Evolutionary conservation across 75 land plant genomes (phyloP), one percentile per base, ranked within the genome.

Genomic region (Picea sitchensis): DNA sequence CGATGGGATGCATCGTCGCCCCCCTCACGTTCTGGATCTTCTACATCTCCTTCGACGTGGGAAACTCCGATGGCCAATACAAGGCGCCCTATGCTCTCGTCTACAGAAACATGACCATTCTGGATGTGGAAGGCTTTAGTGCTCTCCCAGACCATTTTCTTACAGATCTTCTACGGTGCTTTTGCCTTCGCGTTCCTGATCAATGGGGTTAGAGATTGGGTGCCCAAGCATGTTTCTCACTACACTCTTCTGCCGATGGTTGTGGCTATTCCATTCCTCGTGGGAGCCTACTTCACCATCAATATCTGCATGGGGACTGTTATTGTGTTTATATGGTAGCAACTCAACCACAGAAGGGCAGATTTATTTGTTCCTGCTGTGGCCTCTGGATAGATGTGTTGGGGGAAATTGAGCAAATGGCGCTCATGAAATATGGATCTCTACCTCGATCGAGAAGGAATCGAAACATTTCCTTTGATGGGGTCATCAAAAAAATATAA

Each of bases 361-460:
- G 85, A 84, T 44, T 62, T 83, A 4, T 79, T 83, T 60, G 87
- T 63, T 47, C 87, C 92, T 2, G 92, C 92, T 0, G 89, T 92
- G 30, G 94, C 94, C 13, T 92, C 94, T 14, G 94, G 94, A 5
- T 83, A 90, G 81, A 92, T 92, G 9, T 92, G 94, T 82, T 92
- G 94, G 0, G 75, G n/a, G n/a, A n/a, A n/a, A n/a, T n/a, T n/a
- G n/a, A n/a, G n/a, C n/a, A n/a, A n/a, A n/a, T n/a, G n/a, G n/a
- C n/a, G n/a, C n/a, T n/a, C n/a, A n/a, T n/a, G n/a, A n/a, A n/a
- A n/a, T n/a, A n/a, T n/a, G n/a, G n/a, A n/a, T n/a, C n/a, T n/a
- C n/a, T n/a, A n/a, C n/a, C n/a, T n/a, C n/a, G n/a, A n/a, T n/a
- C n/a, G n/a, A n/a, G n/a, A n/a, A n/a, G n/a, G n/a, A n/a, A n/a